Evolutionary conservation across 179 eudicot genomes (phyloP).

Genomic region (Amaranthus tricolor): DNA sequence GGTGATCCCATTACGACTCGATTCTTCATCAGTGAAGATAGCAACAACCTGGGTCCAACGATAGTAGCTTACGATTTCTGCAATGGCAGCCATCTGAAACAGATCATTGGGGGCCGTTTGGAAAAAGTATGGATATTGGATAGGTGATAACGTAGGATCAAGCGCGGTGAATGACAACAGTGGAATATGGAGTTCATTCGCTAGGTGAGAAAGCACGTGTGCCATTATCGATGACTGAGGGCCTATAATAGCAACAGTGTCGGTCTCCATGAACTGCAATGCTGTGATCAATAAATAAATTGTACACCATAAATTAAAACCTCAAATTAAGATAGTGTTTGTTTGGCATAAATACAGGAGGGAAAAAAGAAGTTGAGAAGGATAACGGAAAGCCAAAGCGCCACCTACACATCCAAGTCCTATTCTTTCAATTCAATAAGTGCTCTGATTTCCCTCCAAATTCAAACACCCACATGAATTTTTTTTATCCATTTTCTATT

Average conservation of each 20-base stretch:
- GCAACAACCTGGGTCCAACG: constrained; percentile 58
- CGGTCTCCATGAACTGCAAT: constrained; percentile 61
- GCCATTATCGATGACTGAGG: constrained; percentile 73
- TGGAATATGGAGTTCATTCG: constrained; percentile 77
- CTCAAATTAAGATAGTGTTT: not conserved
- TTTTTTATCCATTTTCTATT: not conserved
- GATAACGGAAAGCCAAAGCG: not conserved
- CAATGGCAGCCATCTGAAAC: constrained; percentile 71
- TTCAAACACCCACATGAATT: not conserved
- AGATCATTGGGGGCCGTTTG: constrained; percentile 71
- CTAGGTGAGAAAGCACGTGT: constrained; percentile 72
- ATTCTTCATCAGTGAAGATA: constrained; percentile 68
- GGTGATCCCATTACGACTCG: constrained; percentile 54
- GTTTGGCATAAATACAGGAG: not conserved
- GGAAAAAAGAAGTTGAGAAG: not conserved
- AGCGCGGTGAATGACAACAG: constrained; percentile 70
- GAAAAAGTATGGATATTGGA: constrained; percentile 75
- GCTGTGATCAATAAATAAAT: constrained; percentile 37
- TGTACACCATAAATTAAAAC: constrained; percentile 2
- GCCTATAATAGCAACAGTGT: constrained; percentile 72
- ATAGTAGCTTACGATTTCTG: constrained; percentile 53
- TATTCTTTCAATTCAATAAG: not conserved
- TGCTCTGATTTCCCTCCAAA: not conserved
- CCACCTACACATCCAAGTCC: constrained; percentile 1
- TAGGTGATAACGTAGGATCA: constrained; percentile 75